These are phyloP conservation scores for Coemansia sp. DNA, from an alignment of 192 early-diverging fungal species.

Conservation along the genomic window DNA sequence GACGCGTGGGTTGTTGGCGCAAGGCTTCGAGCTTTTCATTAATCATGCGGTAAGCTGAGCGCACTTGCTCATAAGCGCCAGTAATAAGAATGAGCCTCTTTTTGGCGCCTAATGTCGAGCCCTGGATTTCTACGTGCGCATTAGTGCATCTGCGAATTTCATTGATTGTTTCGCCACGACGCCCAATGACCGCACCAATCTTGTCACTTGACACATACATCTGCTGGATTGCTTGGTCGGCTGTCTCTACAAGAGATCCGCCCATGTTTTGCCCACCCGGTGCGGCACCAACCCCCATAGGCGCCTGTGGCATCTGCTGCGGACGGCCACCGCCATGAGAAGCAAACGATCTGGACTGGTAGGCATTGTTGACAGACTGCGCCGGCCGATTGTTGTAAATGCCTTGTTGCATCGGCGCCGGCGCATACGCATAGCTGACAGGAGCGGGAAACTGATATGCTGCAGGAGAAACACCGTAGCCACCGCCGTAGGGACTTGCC, in stretches of 20 bases:
- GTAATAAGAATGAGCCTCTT: conserved; percentile 49
- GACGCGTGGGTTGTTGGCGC: conserved; percentile 27
- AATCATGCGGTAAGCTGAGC: conserved; percentile 48
- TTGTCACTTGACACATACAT: conserved; percentile 51
- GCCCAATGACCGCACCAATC: conserved; percentile 52
- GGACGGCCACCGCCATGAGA: conserved; percentile 16
- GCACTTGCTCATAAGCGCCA: conserved; percentile 51
- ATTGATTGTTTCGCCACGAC: conserved; percentile 54
- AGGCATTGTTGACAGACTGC: conserved; percentile 11
- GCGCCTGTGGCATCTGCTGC: conserved; percentile 20
- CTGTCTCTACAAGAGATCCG: conserved; percentile 11
- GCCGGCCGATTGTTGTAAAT: conserved; percentile 26
- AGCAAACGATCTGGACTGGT: conserved; percentile 19
- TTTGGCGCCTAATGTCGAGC: conserved; percentile 44
- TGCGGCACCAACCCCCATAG: conserved; percentile 15
- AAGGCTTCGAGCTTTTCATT: conserved; percentile 43
- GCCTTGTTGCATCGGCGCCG: conserved; percentile 19
- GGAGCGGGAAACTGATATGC: conserved; percentile 41
- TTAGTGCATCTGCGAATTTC: conserved; percentile 41
- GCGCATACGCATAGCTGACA: conserved; percentile 32
- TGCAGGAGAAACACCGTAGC: conserved; percentile 16
- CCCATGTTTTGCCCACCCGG: background rate
- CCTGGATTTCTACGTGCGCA: conserved; percentile 52
- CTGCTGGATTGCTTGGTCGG: conserved; percentile 50
- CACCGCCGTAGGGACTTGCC: conserved; percentile 21